Evolutionary conservation across 495 filamentous ascomycete genomes (phyloP).

Genomic region (Penicillium canescens): DNA sequence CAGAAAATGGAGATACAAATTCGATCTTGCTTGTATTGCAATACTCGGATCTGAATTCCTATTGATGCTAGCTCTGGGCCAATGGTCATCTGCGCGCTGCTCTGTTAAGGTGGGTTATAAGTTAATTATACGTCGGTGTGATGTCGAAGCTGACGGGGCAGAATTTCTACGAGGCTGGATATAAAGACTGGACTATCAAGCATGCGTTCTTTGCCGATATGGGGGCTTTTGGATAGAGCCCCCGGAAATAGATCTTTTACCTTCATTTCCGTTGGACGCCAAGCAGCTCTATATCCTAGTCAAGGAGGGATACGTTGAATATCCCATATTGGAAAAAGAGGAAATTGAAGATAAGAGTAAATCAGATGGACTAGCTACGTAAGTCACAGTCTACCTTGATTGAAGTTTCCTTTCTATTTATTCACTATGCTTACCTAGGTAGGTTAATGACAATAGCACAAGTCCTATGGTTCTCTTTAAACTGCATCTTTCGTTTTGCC

Average conservation of each 20-base stretch:
- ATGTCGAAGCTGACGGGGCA: background rate
- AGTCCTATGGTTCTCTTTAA: conserved; percentile 32
- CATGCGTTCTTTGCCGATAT: conserved; percentile 43
- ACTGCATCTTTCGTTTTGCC: conserved; percentile 23
- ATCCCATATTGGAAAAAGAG: conserved; percentile 25
- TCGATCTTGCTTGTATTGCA: conserved; percentile 24
- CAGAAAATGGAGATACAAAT: conserved; percentile 18
- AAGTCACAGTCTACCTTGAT: background rate
- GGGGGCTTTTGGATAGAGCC: conserved; percentile 38
- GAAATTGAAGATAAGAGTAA: conserved; percentile 44
- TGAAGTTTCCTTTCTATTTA: background rate
- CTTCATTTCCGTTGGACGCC: conserved; percentile 11
- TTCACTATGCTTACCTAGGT: background rate
- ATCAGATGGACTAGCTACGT: conserved; percentile 31
- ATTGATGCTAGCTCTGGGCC: conserved; percentile 28
- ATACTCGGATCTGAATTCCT: conserved; percentile 38
- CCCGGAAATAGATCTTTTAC: conserved; percentile 1
- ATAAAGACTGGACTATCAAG: conserved; percentile 29
- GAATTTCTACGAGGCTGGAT: conserved; percentile 17
- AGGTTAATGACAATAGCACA: conserved; percentile 15
- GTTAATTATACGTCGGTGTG: background rate
- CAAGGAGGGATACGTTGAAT: conserved; percentile 5
- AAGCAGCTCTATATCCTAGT: conserved; percentile 7
- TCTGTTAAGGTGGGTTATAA: conserved; percentile 22
- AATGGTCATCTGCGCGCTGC: conserved; percentile 33